Base-by-base conservation (phyloP, 805 yeast species). In the Candida khao-thaluensis region DNA sequence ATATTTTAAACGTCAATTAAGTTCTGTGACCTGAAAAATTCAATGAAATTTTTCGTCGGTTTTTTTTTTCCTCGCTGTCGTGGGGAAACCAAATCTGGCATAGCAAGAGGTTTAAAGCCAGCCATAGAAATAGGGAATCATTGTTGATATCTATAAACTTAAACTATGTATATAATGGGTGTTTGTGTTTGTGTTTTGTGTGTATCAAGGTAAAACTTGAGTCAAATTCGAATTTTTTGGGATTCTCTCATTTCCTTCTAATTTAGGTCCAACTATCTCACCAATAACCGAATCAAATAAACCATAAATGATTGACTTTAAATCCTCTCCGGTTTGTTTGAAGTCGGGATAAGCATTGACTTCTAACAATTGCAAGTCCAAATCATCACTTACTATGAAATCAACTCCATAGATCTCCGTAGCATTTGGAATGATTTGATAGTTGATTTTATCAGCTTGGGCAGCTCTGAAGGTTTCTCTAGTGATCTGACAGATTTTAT, bases 311-410 rank as follows among this genome's bases (percentile, higher is more conserved):
- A 88, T 53, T 2, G 51, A 66, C 53, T 83, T 85, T 50, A 91
- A 67, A 6, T 75, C 83, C 11, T 66, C 76, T 12, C 99, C 99
- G 0, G 98, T 93, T 62, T 93, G 99, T 54, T 88, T 89, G 65
- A 93, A 93, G 57, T 93, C 99, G 1, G 99, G 99, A 55, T 83
- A 93, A 11, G 98, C 82, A 54, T 93, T 93, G 31, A 89, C 86
- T 59, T 93, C 98, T 29, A 91, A 63, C 18, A 93, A 56, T 31
- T 69, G 71, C 2, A 85, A 91, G 10, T 71, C 57, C 16, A 60
- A 55, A 21, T 76, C 66, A 2, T 61, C 64, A 50, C 79, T 81
- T 12, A 93, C 85, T 39, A 93, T 60, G 59, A 89, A 90, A 58
- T 93, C 99, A 11, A 93, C 69, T 0, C 99, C 99, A 56, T 74